Base-by-base conservation (phyloP, 352 stramenopile genomes). In the Phytopythium sindhum region DNA sequence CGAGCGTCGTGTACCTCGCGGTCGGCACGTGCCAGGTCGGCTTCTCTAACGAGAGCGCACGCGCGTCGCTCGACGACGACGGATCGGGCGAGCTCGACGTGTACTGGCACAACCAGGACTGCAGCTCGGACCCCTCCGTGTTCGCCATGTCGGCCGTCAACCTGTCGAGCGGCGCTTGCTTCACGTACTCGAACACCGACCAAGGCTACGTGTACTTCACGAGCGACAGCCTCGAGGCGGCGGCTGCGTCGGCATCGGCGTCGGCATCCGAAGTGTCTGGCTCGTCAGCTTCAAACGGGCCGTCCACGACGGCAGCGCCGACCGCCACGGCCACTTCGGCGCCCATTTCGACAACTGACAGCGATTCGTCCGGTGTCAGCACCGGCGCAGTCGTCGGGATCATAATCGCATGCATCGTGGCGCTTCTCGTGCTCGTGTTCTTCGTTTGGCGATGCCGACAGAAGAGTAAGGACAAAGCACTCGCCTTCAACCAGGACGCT, bases 81-180 rank as follows among this genome's bases (percentile, higher is more conserved):
- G 72, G 72, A 0, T 76, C 72, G 45, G 72, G 68, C 10, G 75
- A 74, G 24, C 75, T 79, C 68, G 73, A 70, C 4, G 71, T 79
- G 35, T 79, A 79, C 63, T 56, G 48, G 48, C 76, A 74, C 42
- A 69, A 79, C 63, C 70, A 68, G 48, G 72, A 67, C 15, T 79
- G 72, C 57, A 65, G 52, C 6, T 69, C 48, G 31, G 68, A 70
- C 28, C 52, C 69, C 24, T 66, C 73, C 41, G 63, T 58, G 7
- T 79, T 74, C 39, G 69, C 73, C 45, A 63, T 74, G 17, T 76
- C 66, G 17, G 28, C 61, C 24, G 64, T 63, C 10, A 70, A 51
- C 12, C 65, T 79, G 41, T 57, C 62, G 53, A 51, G 68, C 7
- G 63, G 73, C 28, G 41, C 51, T 2, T 79, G 72, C 29, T 74